Evolutionary conservation across 441 rosid genomes (phyloP).

Genomic region (Jatropha multifida): DNA sequence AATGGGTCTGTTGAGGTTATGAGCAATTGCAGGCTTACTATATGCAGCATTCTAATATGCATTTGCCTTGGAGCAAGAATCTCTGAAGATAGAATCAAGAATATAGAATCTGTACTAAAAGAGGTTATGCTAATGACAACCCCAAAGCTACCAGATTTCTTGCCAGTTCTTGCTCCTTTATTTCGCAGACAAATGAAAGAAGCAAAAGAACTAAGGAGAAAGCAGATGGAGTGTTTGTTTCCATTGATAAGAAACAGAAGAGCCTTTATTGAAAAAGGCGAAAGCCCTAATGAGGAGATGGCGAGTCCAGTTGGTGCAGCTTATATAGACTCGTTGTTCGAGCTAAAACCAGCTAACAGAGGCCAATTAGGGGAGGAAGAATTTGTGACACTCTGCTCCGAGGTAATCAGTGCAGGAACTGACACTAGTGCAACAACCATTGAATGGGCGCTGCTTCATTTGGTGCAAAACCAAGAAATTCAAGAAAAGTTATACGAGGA

Average conservation of each 20-base stretch:
- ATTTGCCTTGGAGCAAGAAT: slow-evolving; percentile 87
- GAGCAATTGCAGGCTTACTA: slow-evolving; percentile 68
- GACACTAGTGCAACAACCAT: slow-evolving; percentile 81
- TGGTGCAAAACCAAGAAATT: slow-evolving; percentile 57
- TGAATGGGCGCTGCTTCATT: slow-evolving; percentile 80
- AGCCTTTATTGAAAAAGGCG: slow-evolving; percentile 49
- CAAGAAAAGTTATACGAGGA: slow-evolving; percentile 69
- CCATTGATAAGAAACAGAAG: slow-evolving; percentile 66
- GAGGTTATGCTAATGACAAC: slow-evolving; percentile 81
- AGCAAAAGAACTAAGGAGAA: slow-evolving; percentile 60
- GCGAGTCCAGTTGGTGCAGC: slow-evolving; percentile 89
- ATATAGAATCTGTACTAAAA: slow-evolving; percentile 63
- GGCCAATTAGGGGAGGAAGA: slow-evolving; percentile 62
- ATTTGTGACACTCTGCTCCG: slow-evolving; percentile 78
- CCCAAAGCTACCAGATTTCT: slow-evolving; percentile 72
- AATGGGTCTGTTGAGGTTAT: slow-evolving; percentile 68
- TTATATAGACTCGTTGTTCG: slow-evolving; percentile 71
- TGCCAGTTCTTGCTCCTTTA: slow-evolving; percentile 69
- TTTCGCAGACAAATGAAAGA: slow-evolving; percentile 54
- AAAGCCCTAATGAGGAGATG: slow-evolving; percentile 55
- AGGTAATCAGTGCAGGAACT: slow-evolving; percentile 81
- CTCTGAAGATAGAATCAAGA: slow-evolving; percentile 52
- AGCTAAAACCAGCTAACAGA: slow-evolving; percentile 41
- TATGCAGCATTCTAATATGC: slow-evolving; percentile 77
- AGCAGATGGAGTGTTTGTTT: slow-evolving; percentile 71